Evolutionary conservation across 2,329 filamentous ascomycete species (phyloP), one percentile per base, ranked within the genome.

Genomic region (Aspergillus persii): DNA sequence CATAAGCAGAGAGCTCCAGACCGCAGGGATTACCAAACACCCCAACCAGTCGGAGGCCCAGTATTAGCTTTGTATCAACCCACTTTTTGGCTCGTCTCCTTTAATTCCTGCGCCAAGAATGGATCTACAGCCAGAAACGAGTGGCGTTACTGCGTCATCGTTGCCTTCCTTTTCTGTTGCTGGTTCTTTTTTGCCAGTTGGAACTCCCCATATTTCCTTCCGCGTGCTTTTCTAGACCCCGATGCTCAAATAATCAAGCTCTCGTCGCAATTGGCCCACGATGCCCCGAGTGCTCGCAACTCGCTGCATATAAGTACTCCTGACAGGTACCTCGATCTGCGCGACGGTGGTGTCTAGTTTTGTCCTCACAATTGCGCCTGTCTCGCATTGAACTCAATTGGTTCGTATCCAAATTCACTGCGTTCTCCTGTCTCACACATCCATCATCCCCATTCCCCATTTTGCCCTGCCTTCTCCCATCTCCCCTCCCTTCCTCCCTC

Each of bases 91-190:
- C 12, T 15, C 11, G 23, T 12, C 12, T 41, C 36, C 36, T 41
- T 41, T 41, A 41, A 23, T 30, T 39, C 36, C 30, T 31, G 23
- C 18, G 59, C 59, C 59, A 61, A 61, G 59, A 54, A 52, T 58
- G 55, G 59, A 61, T 61, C 59, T 55, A 41, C 59, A n/a, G 8
- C 46, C 27, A 11, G 36, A 48, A 29, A 47, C 57, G 57, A 58
- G 54, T 58, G 57, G 50, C 51, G 39, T 39, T 50, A 33, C 26
- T 30, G 31, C 26, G 36, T 29, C 39, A 41, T 47, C 8, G 6
- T 23, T 39, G 36, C n/a, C 31, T 33, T 33, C 31, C 31, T n/a
- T 23, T 23, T 47, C 44, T 18, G 12, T 18, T 5, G 44, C n/a
- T n/a, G 5, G n/a, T 2, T n/a, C 12, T 41, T 41, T 41, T 41